Base-by-base conservation (phyloP, 805 yeast genomes). In the Ogataea pilisensis region DNA sequence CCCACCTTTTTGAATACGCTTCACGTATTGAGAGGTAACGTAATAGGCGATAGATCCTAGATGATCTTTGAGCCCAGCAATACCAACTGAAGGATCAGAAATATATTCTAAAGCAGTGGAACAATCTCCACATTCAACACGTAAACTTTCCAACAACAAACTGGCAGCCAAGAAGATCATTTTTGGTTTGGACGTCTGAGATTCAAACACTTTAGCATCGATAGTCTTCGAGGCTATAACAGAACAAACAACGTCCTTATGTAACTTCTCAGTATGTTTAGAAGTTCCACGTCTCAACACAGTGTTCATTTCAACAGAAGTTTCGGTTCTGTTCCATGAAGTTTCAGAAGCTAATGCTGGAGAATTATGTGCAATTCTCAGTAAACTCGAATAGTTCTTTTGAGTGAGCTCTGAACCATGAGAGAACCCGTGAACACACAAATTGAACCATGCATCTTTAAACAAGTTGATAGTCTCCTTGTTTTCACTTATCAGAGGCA, bases 391-490 rank as follows among this genome's bases (percentile, higher is more conserved):
- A 32, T 63, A 59, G 53, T 75, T 72, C n/a, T 64, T 63, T 41
- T 65, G 63, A 13, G 78, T 73, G 54, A 80, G 66, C 12, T 69
- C 67, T 0, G 93, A 80, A 28, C 70, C 70, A 41, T 69, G 69
- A n/a, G 79, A 74, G 58, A 81, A 88, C 0, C 99, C 99, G 61
- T 93, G 96, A 21, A 90, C 85, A 4, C 82, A 91, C 72, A 93
- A 70, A 55, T 91, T 93, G 61, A 87, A 88, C 99, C 99, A 93
- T 33, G 88, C 79, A 61, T 93, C 85, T 55, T 95, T 75, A 68
- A 91, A 87, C 44, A 81, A 66, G 34, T 74, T 71, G 35, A 79
- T 66, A 1, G 78, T 66, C 2, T 66, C 66, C 30, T 76, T 75
- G 47, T 82, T 77, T 8, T 58, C 60, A 53, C 72, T 49, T 13